Percentiles rank a stretch among this genome's conserved stretches.
phyloP scores from a whole-genome alignment of 2,329 filamentous ascomycete genomes.

The Exophiala phaeomuriformis region DNA sequence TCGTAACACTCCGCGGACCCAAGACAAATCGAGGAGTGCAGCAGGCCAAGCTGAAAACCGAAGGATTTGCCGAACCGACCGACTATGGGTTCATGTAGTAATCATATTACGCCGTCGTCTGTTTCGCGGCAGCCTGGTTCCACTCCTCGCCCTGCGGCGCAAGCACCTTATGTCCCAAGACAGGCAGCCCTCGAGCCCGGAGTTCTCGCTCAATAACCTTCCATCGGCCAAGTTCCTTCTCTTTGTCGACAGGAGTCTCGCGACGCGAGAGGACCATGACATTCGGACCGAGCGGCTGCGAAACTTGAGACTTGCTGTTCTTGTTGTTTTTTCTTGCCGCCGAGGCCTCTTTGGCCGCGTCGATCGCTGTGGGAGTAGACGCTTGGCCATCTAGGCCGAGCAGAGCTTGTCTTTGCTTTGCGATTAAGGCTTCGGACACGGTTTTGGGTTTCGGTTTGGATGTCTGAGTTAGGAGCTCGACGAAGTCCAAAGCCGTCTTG shows the following conservation, averaged over 20 bases:
- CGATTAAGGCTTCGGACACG: slow-evolving; percentile 12
- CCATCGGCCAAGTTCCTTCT: slow-evolving; percentile 65
- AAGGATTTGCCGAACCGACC: neutral
- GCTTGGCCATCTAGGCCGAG: slow-evolving; percentile 1
- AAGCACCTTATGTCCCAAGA: slow-evolving; percentile 37
- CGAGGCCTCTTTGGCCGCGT: neutral
- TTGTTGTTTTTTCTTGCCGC: neutral
- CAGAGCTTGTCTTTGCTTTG: slow-evolving; percentile 13
- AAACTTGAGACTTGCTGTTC: slow-evolving; percentile 1
- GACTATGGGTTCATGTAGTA: no score
- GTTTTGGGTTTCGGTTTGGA: slow-evolving; percentile 50
- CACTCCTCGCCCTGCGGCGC: neutral
- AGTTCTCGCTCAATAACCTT: slow-evolving; percentile 72
- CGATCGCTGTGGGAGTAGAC: neutral
- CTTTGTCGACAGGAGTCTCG: slow-evolving; percentile 63
- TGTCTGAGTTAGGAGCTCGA: slow-evolving; percentile 28
- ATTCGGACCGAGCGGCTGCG: slow-evolving; percentile 44
- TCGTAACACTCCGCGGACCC: no score
- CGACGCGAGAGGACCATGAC: slow-evolving; percentile 59
- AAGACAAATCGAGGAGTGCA: no score
- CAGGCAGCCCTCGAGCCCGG: slow-evolving; percentile 53
- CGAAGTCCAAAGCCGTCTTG: slow-evolving; percentile 47
- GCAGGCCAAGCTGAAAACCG: no score
- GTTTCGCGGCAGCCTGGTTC: neutral
- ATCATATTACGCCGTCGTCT: neutral